A percentile compares a stretch with the other conserved stretches of the same genome.
These are phyloP conservation scores for Edaphochlamys debaryana DNA, from an alignment of 139 green algal species.

Conservation along the genomic window DNA sequence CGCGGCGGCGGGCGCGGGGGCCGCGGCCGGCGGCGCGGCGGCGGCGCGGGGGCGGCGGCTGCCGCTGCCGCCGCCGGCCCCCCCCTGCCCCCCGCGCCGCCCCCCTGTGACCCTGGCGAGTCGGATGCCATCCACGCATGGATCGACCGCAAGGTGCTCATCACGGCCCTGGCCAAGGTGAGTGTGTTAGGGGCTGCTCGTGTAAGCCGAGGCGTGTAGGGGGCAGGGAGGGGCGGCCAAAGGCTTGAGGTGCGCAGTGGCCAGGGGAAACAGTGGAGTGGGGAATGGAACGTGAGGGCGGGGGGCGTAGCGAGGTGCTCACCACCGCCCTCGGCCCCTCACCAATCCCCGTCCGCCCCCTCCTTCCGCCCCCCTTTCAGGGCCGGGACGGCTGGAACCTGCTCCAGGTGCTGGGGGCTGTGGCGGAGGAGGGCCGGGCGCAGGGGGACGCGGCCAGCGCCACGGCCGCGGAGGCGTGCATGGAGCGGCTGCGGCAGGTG, in stretches of 20 bases:
- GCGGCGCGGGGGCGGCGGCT: too few species aligned
- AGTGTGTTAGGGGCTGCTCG: neutral
- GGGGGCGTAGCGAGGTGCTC: neutral
- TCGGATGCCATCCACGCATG: conserved; percentile 58
- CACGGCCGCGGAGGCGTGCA: conserved; percentile 56
- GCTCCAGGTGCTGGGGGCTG: conserved; percentile 29
- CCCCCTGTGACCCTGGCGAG: conserved; percentile 15
- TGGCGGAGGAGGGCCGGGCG: conserved; percentile 7
- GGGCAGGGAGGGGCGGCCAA: too few species aligned
- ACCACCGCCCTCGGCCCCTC: too few species aligned
- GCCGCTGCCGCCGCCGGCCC: neutral
- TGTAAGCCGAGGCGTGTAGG: too few species aligned
- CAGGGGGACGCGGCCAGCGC: conserved; percentile 32
- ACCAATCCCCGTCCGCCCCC: neutral
- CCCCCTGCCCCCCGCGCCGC: neutral
- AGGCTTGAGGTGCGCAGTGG: neutral
- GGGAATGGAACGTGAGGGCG: neutral
- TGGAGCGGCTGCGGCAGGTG: conserved; percentile 54
- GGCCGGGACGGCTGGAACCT: conserved; percentile 60
- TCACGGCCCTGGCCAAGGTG: conserved; percentile 71
- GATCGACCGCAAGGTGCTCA: conserved; percentile 75
- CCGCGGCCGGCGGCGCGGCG: neutral
- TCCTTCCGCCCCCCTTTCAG: neutral
- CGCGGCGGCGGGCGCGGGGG: neutral
- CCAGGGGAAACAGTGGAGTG: neutral